phyloP scores from a whole-genome alignment of 2,329 filamentous ascomycete species.

The Fusarium sp. region DNA sequence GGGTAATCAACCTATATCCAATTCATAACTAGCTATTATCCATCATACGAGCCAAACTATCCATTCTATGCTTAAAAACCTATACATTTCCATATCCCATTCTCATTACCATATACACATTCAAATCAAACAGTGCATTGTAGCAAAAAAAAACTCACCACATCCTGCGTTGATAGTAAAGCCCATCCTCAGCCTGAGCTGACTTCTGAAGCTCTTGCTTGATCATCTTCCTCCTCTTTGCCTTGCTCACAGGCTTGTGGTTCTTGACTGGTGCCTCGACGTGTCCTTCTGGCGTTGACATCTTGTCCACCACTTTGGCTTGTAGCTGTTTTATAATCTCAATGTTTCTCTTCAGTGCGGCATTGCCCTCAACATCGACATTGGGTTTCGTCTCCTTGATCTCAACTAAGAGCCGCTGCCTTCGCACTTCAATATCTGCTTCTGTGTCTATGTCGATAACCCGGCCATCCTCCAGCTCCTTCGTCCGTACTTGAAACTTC shows the following conservation, averaged over 20 bases:
- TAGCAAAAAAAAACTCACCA: constrained; percentile 51
- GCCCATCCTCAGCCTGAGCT: constrained; percentile 57
- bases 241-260: constrained; percentile 61
- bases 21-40: neutral
- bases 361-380: constrained; percentile 26
- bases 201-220: constrained; percentile 65
- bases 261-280: constrained; percentile 52
- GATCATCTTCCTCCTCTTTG: constrained; percentile 66
- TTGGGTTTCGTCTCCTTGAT: constrained; percentile 48
- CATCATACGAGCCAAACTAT: neutral
- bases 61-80: constrained; percentile 1
- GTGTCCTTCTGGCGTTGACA: constrained; percentile 47
- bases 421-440: constrained; percentile 44
- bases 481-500: constrained; percentile 58
- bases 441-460: constrained; percentile 54
- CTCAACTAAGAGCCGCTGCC: constrained; percentile 48
- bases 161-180: constrained; percentile 65
- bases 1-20: neutral
- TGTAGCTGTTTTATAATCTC: constrained; percentile 48
- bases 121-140: neutral
- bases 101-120: constrained; percentile 24
- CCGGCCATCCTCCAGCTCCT: constrained; percentile 59
- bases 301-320: constrained; percentile 47
- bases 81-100: neutral
- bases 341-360: constrained; percentile 41